Evolutionary conservation across 1,139 yeast species (phyloP).

Genomic region (Saccharomyces hybrid): DNA sequence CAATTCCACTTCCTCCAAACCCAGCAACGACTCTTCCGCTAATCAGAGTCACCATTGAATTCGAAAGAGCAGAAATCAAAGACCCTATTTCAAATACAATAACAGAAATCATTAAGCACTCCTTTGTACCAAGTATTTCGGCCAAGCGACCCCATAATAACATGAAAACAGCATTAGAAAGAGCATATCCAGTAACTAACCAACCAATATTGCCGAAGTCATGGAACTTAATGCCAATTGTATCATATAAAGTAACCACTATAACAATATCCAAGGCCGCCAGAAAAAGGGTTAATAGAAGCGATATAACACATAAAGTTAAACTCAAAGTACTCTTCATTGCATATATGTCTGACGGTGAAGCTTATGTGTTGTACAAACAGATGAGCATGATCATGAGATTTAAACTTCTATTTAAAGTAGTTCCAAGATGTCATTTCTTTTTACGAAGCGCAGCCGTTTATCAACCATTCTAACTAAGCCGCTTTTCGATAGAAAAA

Average conservation of each 20-base stretch:
- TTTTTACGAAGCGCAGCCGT: not conserved
- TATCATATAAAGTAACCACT: slow-evolving; percentile 46
- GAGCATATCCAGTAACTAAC: slow-evolving; percentile 48
- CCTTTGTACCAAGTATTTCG: slow-evolving; percentile 52
- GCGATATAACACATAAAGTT: slow-evolving; percentile 32
- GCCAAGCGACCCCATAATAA: slow-evolving; percentile 54
- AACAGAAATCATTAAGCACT: slow-evolving; percentile 40
- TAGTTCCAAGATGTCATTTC: not conserved
- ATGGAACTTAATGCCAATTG: slow-evolving; percentile 45
- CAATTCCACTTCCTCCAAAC: slow-evolving; percentile 61
- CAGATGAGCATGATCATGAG: not conserved
- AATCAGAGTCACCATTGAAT: slow-evolving; percentile 47
- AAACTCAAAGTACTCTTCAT: not conserved
- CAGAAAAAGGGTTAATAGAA: slow-evolving; percentile 44
- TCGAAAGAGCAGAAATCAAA: slow-evolving; percentile 47
- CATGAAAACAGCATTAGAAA: slow-evolving; percentile 48
- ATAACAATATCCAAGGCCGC: slow-evolving; percentile 64
- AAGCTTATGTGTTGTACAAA: not conserved
- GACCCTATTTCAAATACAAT: slow-evolving; percentile 53
- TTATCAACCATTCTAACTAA: not conserved
- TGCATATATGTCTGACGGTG: not conserved
- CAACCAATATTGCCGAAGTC: slow-evolving; percentile 49
- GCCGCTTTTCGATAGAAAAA: not conserved
- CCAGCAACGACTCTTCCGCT: slow-evolving; percentile 65
- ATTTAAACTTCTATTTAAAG: not conserved